A percentile compares a stretch with the other conserved stretches of the same genome.
Evolutionary conservation across 2,329 filamentous ascomycete species (phyloP).

Genomic region (Neonectria sp.): DNA sequence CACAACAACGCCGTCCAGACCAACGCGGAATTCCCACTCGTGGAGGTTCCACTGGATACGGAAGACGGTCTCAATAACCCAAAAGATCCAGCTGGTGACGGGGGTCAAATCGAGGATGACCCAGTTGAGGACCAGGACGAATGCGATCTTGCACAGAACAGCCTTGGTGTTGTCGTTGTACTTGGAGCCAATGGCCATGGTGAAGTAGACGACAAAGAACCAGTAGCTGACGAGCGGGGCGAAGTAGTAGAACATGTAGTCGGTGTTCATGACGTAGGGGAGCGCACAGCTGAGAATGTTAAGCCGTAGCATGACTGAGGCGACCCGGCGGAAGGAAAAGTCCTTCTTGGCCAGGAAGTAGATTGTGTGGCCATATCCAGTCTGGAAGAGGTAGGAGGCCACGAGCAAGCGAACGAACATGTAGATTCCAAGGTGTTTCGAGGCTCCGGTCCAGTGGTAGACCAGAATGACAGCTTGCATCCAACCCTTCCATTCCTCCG

Average conservation of each 20-base stretch:
- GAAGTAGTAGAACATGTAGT: slow-evolving; percentile 70
- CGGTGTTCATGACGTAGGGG: slow-evolving; percentile 69
- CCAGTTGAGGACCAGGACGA: slow-evolving; percentile 59
- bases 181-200: slow-evolving; percentile 59
- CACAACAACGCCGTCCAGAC: slow-evolving; percentile 68
- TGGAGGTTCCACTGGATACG: slow-evolving; percentile 63
- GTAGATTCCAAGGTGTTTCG: slow-evolving; percentile 63
- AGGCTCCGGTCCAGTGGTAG: slow-evolving; percentile 72
- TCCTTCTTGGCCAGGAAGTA: slow-evolving; percentile 71
- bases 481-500: slow-evolving; percentile 77
- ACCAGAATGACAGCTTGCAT: slow-evolving; percentile 70
- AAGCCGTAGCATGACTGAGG: slow-evolving; percentile 67
- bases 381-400: slow-evolving; percentile 74
- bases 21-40: slow-evolving; percentile 66
- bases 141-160: slow-evolving; percentile 63
- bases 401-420: slow-evolving; percentile 68
- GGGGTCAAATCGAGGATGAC: slow-evolving; percentile 34
- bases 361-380: slow-evolving; percentile 72
- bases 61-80: slow-evolving; percentile 57
- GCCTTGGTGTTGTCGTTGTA: slow-evolving; percentile 60
- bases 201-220: slow-evolving; percentile 71
- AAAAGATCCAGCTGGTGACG: slow-evolving; percentile 39
- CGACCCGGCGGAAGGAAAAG: slow-evolving; percentile 68
- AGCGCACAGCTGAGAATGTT: slow-evolving; percentile 70
- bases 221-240: slow-evolving; percentile 73